Evolutionary conservation across 225 moss, liverwort and hornwort species (phyloP), one percentile per base, ranked within the genome.

Genomic region (Physcomitrellopsis africana): DNA sequence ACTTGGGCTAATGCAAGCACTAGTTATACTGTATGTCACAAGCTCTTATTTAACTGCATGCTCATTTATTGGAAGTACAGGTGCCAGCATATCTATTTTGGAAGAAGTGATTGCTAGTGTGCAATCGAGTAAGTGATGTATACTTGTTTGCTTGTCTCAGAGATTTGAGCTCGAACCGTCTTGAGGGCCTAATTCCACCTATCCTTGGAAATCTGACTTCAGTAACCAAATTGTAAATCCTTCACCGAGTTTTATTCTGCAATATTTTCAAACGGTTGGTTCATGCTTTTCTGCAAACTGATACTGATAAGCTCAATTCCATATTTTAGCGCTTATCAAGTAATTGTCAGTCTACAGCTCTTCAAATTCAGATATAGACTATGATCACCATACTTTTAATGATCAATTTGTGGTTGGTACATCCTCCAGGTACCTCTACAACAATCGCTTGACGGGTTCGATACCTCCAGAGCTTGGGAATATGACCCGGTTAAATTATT

Each of bases 151-250:
- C 23, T 11, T 63, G 16, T n/a, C 15, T 58, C 6, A 72, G 78
- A 46, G 78, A 79, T 67, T 49, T 79, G 65, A 79, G 72, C 49
- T 65, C 64, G 37, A 79, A 79, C 51, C 72, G 29, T 45, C 72
- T 79, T 66, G 72, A 79, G 47, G 79, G 79, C 51, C 79, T 72
- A 32, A 79, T 79, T 32, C 79, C 79, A 22, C 72, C 72, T 6
- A 79, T 79, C 16, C 79, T 79, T 51, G 79, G 79, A 47, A 79
- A 79, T 23, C 59, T 79, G 57, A 79, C 78, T 18, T 79, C 79
- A 15, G 64, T 79, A n/a, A 79, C 79, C 19, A 79, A 79, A 65
- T 66, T 79, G 79, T 72, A 56, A 79, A 72, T 79, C n/a, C 70
- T 11, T 65, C 5, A 22, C 23, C 65, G 24, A 46, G 43, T 10